Evolutionary conservation across 2,329 filamentous ascomycete genomes (phyloP).

Genomic region (Pseudogymnoascus pannorum): DNA sequence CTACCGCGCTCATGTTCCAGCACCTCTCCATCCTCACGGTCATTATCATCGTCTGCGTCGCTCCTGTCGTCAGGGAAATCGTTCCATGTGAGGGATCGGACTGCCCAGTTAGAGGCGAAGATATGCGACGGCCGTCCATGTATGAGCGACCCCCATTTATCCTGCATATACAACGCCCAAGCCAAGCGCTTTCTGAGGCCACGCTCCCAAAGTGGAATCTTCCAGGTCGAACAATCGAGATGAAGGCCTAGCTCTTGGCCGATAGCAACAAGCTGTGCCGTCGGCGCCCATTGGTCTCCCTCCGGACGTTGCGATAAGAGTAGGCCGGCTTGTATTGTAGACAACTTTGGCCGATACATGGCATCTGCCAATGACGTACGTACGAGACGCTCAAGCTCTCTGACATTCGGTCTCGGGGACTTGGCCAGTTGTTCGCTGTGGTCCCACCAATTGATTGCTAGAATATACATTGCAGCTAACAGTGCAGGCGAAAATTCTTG

Average conservation of each 20-base stretch:
- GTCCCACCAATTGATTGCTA: conserved; percentile 85
- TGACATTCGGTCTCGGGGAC: conserved; percentile 62
- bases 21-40: conserved; percentile 37
- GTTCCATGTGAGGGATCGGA: conserved; percentile 53
- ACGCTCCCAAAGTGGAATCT: conserved; percentile 81
- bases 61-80: conserved; percentile 70
- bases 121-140: conserved; percentile 79
- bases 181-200: conserved; percentile 77
- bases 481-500: conserved; percentile 69
- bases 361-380: conserved; percentile 66
- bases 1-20: conserved; percentile 59
- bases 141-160: conserved; percentile 83
- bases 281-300: conserved; percentile 75
- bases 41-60: conserved; percentile 53
- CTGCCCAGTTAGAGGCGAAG: conserved; percentile 66
- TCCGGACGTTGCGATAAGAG: conserved; percentile 68
- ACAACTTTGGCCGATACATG: conserved; percentile 74
- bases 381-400: conserved; percentile 65
- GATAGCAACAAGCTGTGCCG: conserved; percentile 79
- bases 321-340: conserved; percentile 70
- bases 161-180: conserved; percentile 91
- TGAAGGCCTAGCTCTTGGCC: conserved; percentile 84
- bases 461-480: conserved; percentile 72
- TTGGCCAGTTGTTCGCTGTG: conserved; percentile 59
- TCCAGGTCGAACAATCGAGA: conserved; percentile 80